Conservation (phyloP, 1,284 basidiomycete genomes). For the Fistulina hepatica region DNA sequence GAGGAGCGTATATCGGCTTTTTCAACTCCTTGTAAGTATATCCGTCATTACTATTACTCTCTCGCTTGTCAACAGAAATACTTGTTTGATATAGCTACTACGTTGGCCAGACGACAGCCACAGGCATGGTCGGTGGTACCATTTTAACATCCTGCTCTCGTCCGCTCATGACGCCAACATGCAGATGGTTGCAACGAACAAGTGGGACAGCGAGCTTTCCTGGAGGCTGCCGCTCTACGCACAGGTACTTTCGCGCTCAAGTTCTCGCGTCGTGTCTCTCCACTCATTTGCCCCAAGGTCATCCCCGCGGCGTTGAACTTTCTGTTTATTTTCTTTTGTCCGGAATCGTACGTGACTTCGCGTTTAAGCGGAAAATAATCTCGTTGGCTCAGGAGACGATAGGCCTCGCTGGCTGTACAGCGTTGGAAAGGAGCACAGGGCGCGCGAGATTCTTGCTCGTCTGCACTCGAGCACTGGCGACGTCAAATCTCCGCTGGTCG, state of each 20-base stretch:
- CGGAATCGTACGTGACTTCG: slow-evolving; percentile 32
- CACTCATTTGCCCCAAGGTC: slow-evolving; percentile 18
- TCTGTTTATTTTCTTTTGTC: slow-evolving; percentile 34
- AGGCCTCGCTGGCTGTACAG: slow-evolving; percentile 45
- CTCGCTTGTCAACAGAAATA: too few relatives aligned
- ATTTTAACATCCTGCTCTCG: neutral
- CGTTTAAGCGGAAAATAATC: too few relatives aligned
- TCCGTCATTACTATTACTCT: too few relatives aligned
- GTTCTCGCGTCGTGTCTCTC: neutral
- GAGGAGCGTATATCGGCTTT: slow-evolving; percentile 42
- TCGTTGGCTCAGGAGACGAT: too few relatives aligned
- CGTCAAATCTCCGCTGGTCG: slow-evolving; percentile 36
- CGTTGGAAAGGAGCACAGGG: slow-evolving; percentile 30
- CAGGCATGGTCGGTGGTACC: slow-evolving; percentile 38
- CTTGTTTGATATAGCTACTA: too few relatives aligned
- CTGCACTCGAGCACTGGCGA: slow-evolving; percentile 39
- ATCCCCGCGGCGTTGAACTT: slow-evolving; percentile 37
- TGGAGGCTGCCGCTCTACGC: slow-evolving; percentile 43
- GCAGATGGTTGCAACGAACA: slow-evolving; percentile 38
- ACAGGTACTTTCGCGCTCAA: slow-evolving; percentile 24
- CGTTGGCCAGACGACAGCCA: slow-evolving; percentile 40
- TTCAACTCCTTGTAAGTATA: slow-evolving; percentile 34
- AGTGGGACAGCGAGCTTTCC: slow-evolving; percentile 29
- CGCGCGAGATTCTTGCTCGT: slow-evolving; percentile 31
- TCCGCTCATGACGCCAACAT: slow-evolving; percentile 14